Evolutionary conservation across 306 rosid species (phyloP).

Genomic region (Psophocarpus tetragonolobus): DNA sequence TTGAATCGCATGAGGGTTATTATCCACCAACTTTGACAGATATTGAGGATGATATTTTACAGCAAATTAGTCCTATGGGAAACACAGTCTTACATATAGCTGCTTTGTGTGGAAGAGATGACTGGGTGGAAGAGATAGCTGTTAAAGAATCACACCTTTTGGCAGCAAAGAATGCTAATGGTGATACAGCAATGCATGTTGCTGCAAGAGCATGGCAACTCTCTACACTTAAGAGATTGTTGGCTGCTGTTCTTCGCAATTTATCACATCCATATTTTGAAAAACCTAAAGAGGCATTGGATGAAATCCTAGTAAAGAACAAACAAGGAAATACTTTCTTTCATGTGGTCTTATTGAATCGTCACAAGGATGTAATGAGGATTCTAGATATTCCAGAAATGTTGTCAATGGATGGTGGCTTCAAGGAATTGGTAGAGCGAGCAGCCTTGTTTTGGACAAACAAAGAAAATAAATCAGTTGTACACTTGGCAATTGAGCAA

Average conservation of each 20-base stretch:
- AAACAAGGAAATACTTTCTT: neutral
- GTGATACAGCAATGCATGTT: neutral
- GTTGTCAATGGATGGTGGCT: neutral
- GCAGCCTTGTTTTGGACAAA: neutral
- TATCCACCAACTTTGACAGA: too few species aligned
- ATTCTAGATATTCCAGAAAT: neutral
- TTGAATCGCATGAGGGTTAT: too few species aligned
- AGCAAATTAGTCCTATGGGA: neutral
- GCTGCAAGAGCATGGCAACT: neutral
- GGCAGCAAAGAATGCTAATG: fast-evolving
- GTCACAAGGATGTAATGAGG: neutral
- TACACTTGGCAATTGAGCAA: neutral
- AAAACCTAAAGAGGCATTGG: neutral
- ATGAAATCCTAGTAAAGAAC: neutral
- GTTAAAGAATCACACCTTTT: neutral
- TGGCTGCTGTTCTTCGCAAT: neutral
- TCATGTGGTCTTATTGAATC: conserved; percentile 1
- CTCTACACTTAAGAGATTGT: neutral
- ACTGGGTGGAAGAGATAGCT: fast-evolving
- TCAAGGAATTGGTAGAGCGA: too few species aligned
- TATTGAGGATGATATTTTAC: fast-evolving
- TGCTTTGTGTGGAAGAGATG: neutral
- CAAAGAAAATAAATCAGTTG: neutral
- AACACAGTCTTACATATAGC: neutral
- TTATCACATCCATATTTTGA: neutral